Evolutionary conservation across 495 filamentous ascomycete species (phyloP), one percentile per base, ranked within the genome.

Genomic region (Neurospora intermedia): DNA sequence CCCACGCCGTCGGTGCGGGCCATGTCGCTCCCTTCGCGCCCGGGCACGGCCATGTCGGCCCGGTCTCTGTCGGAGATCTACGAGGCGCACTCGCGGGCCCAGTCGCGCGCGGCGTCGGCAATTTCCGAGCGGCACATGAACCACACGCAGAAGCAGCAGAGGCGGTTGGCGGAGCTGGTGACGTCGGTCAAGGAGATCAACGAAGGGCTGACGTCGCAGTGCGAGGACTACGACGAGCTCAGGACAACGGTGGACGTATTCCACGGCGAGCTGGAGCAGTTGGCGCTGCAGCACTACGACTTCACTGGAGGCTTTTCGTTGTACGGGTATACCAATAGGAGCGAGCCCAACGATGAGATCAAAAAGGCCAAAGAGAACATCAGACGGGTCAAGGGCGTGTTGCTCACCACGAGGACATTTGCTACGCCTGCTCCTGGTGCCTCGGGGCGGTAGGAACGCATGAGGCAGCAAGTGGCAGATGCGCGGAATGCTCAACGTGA

Each of bases 341-440:
- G 75, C 70, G 88, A 90, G 77, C 80, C 81, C 4, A 87, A 94
- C 45, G 95, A 97, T 79, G 91, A 91, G 75, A 91, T 97, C 73
- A 87, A 88, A 39, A 88, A 85, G 78, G 88, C 96, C 18, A 94
- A 91, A 82, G 87, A 90, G 31, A 93, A 96, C 78, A 97, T 99
- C 74, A 85, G 94, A 70, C 88, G 93, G 75, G 89, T 98, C n/a
- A 99, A 99, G 85, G 95, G 96, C 20, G 91, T 94, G 69, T 83
- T 99, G 80, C 77, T 99, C 79, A 95, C 91, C 84, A 90, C 94
- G 20, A 85, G 89, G 78, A 89, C 83, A 74, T 90, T 91, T 77
- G 88, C 89, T 8, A 75, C 80, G 39, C 72, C 77, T 16, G 23
- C 54, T 62, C 27, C 54, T 15, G 54, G 23, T 27, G 1, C 27